A percentile compares a stretch with the other conserved stretches of the same genome.
phyloP scores from a whole-genome alignment of 2,329 filamentous ascomycete genomes.

The Fusarium napiforme region DNA sequence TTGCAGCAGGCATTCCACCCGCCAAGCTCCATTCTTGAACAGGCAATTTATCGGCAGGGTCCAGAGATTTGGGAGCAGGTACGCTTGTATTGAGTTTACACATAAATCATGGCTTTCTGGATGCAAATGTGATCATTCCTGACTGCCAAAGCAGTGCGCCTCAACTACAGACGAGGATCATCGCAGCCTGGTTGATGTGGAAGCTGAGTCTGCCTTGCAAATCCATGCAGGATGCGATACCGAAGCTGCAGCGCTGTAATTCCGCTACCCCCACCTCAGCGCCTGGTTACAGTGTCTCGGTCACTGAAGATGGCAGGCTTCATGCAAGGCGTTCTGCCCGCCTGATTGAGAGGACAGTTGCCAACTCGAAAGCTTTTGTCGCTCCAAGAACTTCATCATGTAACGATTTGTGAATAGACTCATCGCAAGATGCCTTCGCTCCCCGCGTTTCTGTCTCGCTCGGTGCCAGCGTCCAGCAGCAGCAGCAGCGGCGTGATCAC shows the following conservation, averaged over 20 bases:
- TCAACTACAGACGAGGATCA: background rate
- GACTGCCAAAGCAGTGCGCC: background rate
- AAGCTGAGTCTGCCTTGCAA: slow-evolving; percentile 2
- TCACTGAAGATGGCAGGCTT: background rate
- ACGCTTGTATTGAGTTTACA: background rate
- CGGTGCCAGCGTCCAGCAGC: background rate
- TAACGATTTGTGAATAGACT: background rate
- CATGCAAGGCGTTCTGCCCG: background rate
- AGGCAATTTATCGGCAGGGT: background rate
- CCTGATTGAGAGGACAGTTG: background rate
- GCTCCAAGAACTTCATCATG: background rate
- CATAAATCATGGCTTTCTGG: background rate
- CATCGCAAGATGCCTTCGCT: background rate
- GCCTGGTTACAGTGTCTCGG: slow-evolving; percentile 3
- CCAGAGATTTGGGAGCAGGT: background rate
- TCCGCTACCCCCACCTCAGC: slow-evolving; percentile 4
- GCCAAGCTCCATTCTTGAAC: background rate
- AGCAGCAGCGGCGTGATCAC: background rate
- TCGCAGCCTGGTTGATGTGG: too few relatives aligned
- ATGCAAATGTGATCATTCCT: slow-evolving; percentile 5
- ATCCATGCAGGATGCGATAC: background rate
- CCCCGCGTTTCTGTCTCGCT: background rate
- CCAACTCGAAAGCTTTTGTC: background rate
- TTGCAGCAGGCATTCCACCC: slow-evolving; percentile 10
- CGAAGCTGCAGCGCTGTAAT: slow-evolving; percentile 3